Conservation (phyloP, 2,329 filamentous ascomycete genomes). For the Periconia digitata region DNA sequence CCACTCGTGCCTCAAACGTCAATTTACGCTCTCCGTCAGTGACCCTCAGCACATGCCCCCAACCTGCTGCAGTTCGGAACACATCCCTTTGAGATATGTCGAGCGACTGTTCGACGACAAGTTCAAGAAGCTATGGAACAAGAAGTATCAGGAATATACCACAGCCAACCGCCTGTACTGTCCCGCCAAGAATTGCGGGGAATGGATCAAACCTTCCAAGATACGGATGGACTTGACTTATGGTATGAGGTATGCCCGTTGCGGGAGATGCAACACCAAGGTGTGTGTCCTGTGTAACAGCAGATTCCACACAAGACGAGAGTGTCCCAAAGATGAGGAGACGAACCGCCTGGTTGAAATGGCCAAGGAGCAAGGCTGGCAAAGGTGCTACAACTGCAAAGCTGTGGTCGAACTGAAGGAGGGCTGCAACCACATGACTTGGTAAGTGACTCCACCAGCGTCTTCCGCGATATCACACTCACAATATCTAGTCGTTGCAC, state of each 20-base stretch:
- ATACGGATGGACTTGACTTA: slow-evolving; percentile 57
- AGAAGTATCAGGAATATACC: slow-evolving; percentile 75
- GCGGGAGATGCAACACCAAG: slow-evolving; percentile 69
- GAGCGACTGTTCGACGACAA: slow-evolving; percentile 70
- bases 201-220: slow-evolving; percentile 75
- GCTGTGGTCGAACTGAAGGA: slow-evolving; percentile 76
- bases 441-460: slow-evolving; percentile 54
- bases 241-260: slow-evolving; percentile 67
- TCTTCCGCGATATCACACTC: slow-evolving; percentile 8
- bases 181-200: slow-evolving; percentile 69
- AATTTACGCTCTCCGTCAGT: slow-evolving; percentile 73
- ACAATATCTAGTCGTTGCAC: slow-evolving; percentile 64
- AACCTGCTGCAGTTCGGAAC: slow-evolving; percentile 72
- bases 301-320: slow-evolving; percentile 67
- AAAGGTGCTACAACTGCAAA: slow-evolving; percentile 73
- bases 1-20: slow-evolving; percentile 70
- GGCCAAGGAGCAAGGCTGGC: slow-evolving; percentile 70
- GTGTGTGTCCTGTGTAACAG: slow-evolving; percentile 75
- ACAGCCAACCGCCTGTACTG: slow-evolving; percentile 78
- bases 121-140: slow-evolving; percentile 81
- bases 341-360: slow-evolving; percentile 64
- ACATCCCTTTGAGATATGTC: slow-evolving; percentile 75
- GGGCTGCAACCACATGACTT: slow-evolving; percentile 87
- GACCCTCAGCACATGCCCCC: slow-evolving; percentile 85
- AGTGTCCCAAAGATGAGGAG: slow-evolving; percentile 73